Evolutionary conservation across 1,284 basidiomycete species (phyloP).

Genomic region (Vanrija humicola): DNA sequence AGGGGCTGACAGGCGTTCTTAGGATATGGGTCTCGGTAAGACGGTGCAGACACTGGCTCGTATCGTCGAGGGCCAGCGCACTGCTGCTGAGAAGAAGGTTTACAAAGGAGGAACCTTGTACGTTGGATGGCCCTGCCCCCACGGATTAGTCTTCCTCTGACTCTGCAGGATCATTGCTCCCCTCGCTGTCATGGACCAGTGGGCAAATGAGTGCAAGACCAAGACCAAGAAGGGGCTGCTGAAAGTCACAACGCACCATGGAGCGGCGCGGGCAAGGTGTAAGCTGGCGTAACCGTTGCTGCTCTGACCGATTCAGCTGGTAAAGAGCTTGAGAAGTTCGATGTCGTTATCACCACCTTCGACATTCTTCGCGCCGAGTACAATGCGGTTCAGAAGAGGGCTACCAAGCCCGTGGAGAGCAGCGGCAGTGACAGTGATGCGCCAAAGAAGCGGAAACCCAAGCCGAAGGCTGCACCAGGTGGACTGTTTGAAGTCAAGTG

Average conservation of each 20-base stretch:
- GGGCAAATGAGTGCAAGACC: constrained; percentile 78
- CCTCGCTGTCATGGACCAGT: constrained; percentile 81
- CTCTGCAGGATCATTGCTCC: constrained; percentile 68
- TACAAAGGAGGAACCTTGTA: constrained; percentile 67
- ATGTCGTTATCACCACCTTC: constrained; percentile 62
- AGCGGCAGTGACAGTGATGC: constrained; percentile 48
- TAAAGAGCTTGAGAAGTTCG: constrained; percentile 58
- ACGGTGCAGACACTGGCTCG: constrained; percentile 86
- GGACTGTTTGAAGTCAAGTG: constrained; percentile 79
- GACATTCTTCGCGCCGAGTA: constrained; percentile 68
- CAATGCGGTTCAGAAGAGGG: not conserved
- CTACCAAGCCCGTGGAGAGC: constrained; percentile 25
- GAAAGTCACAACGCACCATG: constrained; percentile 76
- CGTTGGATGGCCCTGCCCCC: constrained; percentile 30
- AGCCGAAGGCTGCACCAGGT: constrained; percentile 52
- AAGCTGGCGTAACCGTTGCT: constrained; percentile 14
- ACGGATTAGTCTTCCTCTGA: not conserved
- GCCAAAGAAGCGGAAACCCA: constrained; percentile 49
- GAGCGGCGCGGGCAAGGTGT: constrained; percentile 66
- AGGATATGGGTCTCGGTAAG: constrained; percentile 67
- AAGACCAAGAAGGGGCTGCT: constrained; percentile 64
- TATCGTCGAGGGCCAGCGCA: constrained; percentile 70
- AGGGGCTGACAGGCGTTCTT: constrained; percentile 4
- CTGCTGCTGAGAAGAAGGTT: constrained; percentile 63
- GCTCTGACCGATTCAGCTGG: constrained; percentile 54